Base-by-base conservation (phyloP, 805 yeast species). In the Alloascoidea africana region DNA sequence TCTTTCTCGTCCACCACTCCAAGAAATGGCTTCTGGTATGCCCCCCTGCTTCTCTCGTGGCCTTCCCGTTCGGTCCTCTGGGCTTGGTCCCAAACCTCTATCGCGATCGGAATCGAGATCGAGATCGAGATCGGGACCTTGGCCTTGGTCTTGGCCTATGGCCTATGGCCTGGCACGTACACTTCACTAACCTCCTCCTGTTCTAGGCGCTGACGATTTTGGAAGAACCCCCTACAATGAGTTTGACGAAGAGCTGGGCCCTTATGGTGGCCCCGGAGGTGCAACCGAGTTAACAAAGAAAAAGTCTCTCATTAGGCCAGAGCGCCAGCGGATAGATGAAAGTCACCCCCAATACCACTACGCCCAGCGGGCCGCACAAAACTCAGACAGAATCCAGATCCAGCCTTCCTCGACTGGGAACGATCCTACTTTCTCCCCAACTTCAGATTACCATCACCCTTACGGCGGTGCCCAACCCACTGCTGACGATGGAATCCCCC, bases 291-390 rank as follows among this genome's bases (percentile, higher is more conserved):
- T n/a, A n/a, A n/a, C 30, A 8, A 23, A 23, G n/a, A 82, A 78
- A 53, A 66, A 73, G 46, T 81, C 96, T 0, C 62, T 89, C 43
- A 80, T 89, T 18, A 69, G 84, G 43, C 93, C 94, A 3, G 97
- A 89, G 51, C 71, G 97, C 46, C 75, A 80, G 32, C 43, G 61
- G 39, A 48, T 62, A 32, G 60, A 68, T 41, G 70, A 66, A 6
- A 58, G 60, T 33, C 73, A 76, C 49, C 82, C 83, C 2, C 66
- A 73, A 41, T 75, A 60, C 53, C 78, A 75, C 53, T 78, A 77
- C 51, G 68, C 76, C 6, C 79, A 73, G 45, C 72, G 73, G 32
- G 75, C 84, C 18, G 71, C 80, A 3, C 63, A 68, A 32, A 74
- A 73, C 41, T 73, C 76, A 44, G 63, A 58, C 37, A 74, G 72